Conservation (phyloP, 257 asterid species). For the Forsythia viridissima region DNA sequence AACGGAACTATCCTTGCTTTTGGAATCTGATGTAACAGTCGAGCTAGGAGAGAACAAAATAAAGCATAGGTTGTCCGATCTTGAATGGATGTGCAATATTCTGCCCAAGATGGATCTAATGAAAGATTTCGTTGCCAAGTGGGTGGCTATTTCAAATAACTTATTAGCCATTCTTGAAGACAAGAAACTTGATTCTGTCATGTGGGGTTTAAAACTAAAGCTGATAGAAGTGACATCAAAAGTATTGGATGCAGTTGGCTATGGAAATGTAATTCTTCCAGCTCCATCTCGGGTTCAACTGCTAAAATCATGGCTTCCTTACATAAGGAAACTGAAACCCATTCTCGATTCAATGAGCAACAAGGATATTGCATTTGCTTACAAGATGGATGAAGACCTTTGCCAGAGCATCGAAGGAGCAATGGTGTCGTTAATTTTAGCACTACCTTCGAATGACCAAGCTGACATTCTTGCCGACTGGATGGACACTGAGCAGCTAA, state of each 20-base stretch:
- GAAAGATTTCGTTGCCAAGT: constrained; percentile 60
- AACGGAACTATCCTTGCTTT: constrained; percentile 39
- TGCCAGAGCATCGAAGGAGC: constrained; percentile 80
- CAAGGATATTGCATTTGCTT: constrained; percentile 39
- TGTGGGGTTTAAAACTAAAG: constrained; percentile 65
- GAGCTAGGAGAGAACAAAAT: constrained; percentile 32
- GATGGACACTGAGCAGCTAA: constrained; percentile 55
- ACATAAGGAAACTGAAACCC: constrained; percentile 61
- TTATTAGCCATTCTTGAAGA: constrained; percentile 39
- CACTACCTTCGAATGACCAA: constrained; percentile 74
- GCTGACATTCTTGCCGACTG: constrained; percentile 74
- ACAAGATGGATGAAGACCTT: constrained; percentile 70
- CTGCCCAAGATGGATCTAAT: constrained; percentile 63
- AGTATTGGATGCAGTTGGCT: constrained; percentile 77
- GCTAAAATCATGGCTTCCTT: constrained; percentile 71
- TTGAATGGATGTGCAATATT: constrained; percentile 75
- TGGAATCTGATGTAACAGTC: constrained; percentile 28
- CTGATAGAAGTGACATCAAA: constrained; percentile 62
- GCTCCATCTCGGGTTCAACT: constrained; percentile 54
- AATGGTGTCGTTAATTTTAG: constrained; percentile 61
- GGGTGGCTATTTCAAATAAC: constrained; percentile 53
- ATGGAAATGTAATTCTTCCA: constrained; percentile 72
- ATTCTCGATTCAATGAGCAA: constrained; percentile 42
- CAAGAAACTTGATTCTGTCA: constrained; percentile 35
- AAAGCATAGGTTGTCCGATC: constrained; percentile 43